phyloP scores from a whole-genome alignment of 371 early-diverging fungal species.

The Thermomucor indicae-seudaticae region DNA sequence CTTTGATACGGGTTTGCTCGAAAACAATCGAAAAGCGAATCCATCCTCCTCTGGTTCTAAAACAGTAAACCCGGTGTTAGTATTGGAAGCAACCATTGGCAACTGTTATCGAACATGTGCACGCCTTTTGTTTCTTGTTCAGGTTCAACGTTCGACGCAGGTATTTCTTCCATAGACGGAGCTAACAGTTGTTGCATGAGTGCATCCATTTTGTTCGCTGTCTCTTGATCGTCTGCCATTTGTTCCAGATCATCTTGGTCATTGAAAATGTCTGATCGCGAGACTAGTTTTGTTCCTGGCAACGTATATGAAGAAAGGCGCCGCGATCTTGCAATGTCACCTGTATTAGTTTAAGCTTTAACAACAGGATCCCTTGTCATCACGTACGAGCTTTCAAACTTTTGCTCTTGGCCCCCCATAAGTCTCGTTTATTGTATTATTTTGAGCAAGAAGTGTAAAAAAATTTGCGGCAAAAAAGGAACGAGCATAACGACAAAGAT shows the following conservation, averaged over 20 bases:
- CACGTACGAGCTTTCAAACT: too few species aligned
- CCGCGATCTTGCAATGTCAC: too few species aligned
- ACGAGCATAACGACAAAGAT: too few species aligned
- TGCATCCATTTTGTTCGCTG: constrained; percentile 18
- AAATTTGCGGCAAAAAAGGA: too few species aligned
- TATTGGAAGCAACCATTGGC: too few species aligned
- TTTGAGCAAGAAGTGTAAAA: too few species aligned
- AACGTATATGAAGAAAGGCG: too few species aligned
- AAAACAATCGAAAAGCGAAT: constrained; percentile 35
- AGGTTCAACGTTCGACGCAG: not conserved
- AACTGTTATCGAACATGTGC: constrained; percentile 2
- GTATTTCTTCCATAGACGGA: not conserved
- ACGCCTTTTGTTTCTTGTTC: constrained; percentile 1
- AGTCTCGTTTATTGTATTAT: too few species aligned
- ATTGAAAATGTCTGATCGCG: constrained; percentile 24
- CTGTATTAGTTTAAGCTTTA: too few species aligned
- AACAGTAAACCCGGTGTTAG: too few species aligned
- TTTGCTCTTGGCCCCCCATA: too few species aligned
- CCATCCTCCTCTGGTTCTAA: constrained; percentile 23
- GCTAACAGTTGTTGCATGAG: constrained; percentile 22
- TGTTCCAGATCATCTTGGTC: constrained; percentile 10
- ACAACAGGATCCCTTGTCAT: too few species aligned
- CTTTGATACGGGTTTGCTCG: constrained; percentile 27
- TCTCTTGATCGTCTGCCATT: constrained; percentile 13
- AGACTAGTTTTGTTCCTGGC: constrained; percentile 8